Base-by-base conservation (phyloP, 345 rosid genomes). In the Jatropha curcas region DNA sequence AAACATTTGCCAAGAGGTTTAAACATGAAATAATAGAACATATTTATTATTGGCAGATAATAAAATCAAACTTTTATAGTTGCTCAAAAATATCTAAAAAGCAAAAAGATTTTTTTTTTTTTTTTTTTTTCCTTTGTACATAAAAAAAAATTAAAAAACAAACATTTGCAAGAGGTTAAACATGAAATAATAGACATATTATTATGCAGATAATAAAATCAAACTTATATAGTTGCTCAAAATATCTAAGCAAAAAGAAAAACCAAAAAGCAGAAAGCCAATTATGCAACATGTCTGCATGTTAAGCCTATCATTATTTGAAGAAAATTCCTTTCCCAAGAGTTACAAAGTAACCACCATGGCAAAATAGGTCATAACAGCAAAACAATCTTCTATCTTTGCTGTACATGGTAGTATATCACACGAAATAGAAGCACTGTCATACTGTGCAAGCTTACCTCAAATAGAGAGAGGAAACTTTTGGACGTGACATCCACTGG, bases 401-500 rank as follows among this genome's bases (percentile, higher is more conserved):
- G 30, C 19, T 30, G 31, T 17, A 34, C 31, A 43, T 41, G 35
- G 9, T 12, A 33, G 45, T 7, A 33, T n/a, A 59, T 31, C n/a
- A 28, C 53, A 46, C 34, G 37, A 35, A 62, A 34, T 19, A 62
- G 25, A 5, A 22, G 2, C 35, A 64, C 25, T 33, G 13, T 64
- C n/a, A 61, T 55, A 59, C 3, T 56, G 58, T 22, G 35, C 24
- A 39, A 73, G 53, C 6, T 80, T 70, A 88, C 97, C 88, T 89
- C 87, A 51, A 84, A 85, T 59, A 88, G 85, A 60, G 86, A 60
- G 61, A 92, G 81, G 79, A 89, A 85, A 75, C 72, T 89, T 65
- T 35, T 74, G 17, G 87, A 82, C 33, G 83, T 84, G 63, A 88
- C 56, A 74, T 85, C 80, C 37, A 86, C 59, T 12, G 70, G 73